Evolutionary conservation across 108 stramenopile genomes (phyloP).

Genomic region (Skeletonema potamos): DNA sequence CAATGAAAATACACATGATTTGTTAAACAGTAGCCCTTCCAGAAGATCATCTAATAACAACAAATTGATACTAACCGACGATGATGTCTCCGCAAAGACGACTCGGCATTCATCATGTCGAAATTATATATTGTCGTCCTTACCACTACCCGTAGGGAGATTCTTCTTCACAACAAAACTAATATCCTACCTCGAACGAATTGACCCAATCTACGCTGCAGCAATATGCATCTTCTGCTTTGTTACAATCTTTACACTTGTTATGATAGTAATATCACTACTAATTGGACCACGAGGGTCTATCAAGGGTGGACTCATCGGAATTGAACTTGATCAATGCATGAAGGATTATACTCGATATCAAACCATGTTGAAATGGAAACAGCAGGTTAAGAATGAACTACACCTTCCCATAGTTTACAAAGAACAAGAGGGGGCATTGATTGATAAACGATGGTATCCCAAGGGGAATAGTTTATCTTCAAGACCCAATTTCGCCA

Average conservation of each 20-base stretch:
- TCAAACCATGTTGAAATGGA: conserved; percentile 40
- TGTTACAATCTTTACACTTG: background rate
- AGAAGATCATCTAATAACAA: background rate
- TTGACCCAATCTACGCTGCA: background rate
- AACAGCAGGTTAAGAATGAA: conserved; percentile 17
- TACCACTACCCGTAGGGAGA: too few relatives aligned
- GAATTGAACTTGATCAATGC: conserved; percentile 30
- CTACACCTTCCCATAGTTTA: conserved; percentile 29
- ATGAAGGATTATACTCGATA: conserved; percentile 34
- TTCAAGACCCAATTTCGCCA: conserved; percentile 23
- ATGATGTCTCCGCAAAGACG: background rate
- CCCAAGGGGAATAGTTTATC: conserved; percentile 24
- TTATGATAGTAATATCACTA: background rate
- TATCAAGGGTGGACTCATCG: conserved; percentile 32
- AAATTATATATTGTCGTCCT: too few relatives aligned
- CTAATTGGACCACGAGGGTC: conserved; percentile 31
- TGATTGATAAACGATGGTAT: conserved; percentile 12
- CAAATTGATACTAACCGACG: background rate
- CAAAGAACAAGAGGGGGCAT: conserved; percentile 21
- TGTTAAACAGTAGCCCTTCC: background rate
- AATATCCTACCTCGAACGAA: background rate
- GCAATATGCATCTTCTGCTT: background rate
- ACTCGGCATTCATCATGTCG: background rate
- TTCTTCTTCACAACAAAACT: too few relatives aligned
- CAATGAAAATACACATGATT: background rate